Conservation (phyloP, 768 basidiomycete species). For the Naganishia vaughanmartiniae region DNA sequence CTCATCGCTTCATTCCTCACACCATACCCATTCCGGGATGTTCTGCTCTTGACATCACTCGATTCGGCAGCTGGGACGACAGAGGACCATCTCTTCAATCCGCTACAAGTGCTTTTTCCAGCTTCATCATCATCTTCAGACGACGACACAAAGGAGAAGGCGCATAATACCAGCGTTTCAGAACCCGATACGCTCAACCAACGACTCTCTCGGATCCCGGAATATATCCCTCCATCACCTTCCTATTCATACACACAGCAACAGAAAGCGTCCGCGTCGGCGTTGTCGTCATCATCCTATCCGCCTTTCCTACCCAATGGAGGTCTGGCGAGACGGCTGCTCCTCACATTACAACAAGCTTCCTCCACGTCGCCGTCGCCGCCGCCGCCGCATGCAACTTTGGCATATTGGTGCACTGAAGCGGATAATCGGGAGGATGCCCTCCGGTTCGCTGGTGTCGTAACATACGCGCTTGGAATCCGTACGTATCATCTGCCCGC, state of each 20-base stretch:
- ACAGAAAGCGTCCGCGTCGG: no score
- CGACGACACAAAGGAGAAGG: no score
- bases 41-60: constrained; percentile 23
- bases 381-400: constrained; percentile 5
- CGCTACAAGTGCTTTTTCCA: constrained; percentile 5
- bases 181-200: background rate
- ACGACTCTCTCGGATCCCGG: background rate
- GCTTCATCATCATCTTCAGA: background rate
- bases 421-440: constrained; percentile 29
- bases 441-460: background rate
- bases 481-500: background rate
- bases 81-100: constrained; percentile 20
- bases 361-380: background rate
- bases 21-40: constrained; percentile 7
- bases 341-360: background rate
- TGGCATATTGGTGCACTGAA: constrained; percentile 24
- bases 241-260: no score
- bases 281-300: background rate
- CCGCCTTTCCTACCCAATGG: constrained; percentile 2
- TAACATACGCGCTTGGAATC: constrained; percentile 19
- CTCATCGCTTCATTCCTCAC: constrained; percentile 17
- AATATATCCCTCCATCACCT: background rate
- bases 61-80: constrained; percentile 23
- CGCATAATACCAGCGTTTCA: no score
- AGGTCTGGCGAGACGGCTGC: background rate